phyloP scores from a whole-genome alignment of 352 stramenopile genomes.

The Globisporangium megalacanthum region DNA sequence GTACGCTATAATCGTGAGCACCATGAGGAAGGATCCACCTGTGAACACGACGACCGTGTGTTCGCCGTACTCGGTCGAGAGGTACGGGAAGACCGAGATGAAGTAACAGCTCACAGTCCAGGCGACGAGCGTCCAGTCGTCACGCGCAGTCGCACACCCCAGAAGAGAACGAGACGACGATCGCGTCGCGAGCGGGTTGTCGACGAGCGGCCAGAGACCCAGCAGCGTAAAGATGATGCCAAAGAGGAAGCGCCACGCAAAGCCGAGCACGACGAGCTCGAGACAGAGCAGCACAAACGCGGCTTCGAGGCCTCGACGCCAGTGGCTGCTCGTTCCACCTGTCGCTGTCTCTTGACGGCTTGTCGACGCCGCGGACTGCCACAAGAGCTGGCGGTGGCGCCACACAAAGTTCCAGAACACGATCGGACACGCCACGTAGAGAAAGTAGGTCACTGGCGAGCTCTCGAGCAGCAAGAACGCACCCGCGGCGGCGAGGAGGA shows the following conservation, averaged over 20 bases:
- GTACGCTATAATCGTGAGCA: conserved; percentile 1
- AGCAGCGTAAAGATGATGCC: conserved; percentile 56
- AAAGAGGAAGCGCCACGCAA: conserved; percentile 61
- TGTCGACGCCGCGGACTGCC: too few relatives aligned
- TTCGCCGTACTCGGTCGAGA: conserved; percentile 71
- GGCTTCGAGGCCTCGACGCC: conserved; percentile 12
- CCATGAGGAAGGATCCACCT: conserved; percentile 29
- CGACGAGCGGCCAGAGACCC: conserved; percentile 37
- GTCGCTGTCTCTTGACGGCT: too few relatives aligned
- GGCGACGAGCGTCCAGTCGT: background rate
- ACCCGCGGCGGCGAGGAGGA: conserved; percentile 24
- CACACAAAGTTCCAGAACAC: conserved; percentile 59
- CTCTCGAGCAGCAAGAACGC: conserved; percentile 55
- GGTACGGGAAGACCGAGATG: conserved; percentile 67
- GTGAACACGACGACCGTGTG: conserved; percentile 54
- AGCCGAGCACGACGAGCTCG: conserved; percentile 67
- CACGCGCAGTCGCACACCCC: background rate
- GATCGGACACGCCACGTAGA: conserved; percentile 67
- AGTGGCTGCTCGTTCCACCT: conserved; percentile 7
- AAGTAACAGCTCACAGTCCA: conserved; percentile 54
- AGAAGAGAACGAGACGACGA: too few relatives aligned
- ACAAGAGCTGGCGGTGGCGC: conserved; percentile 32
- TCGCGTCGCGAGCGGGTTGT: conserved; percentile 6
- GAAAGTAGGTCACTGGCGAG: conserved; percentile 69
- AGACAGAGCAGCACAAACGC: conserved; percentile 44